These are phyloP conservation scores for Tulasnella sp. DNA, from an alignment of 768 basidiomycete species.

Conservation along the genomic window DNA sequence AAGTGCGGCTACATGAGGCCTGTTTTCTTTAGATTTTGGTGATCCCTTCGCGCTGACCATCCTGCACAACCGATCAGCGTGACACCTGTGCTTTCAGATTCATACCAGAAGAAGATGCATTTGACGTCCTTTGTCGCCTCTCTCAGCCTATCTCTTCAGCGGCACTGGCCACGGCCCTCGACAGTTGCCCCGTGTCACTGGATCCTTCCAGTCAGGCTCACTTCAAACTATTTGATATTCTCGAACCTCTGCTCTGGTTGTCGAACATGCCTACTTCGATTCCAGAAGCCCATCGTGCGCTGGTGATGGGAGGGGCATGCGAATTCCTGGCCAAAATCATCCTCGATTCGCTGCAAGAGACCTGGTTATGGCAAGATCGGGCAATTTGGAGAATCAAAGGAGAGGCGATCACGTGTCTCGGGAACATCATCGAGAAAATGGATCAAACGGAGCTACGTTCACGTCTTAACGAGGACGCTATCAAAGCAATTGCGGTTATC, in stretches of 20 bases:
- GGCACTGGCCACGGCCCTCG: not conserved
- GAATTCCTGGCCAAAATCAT: not conserved
- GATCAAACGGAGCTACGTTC: not conserved
- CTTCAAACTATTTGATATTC: not conserved
- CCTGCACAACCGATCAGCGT: not conserved
- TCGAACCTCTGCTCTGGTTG: not conserved
- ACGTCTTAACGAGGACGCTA: not conserved
- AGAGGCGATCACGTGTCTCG: not conserved
- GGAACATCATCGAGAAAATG: slow-evolving; percentile 4
- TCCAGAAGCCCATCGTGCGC: not conserved
- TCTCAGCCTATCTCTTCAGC: not conserved
- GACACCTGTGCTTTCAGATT: not conserved
- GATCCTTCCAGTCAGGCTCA: not conserved
- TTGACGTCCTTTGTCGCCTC: not conserved
- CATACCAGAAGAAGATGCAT: not conserved
- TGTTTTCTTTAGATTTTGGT: too few relatives aligned
- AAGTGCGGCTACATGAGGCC: too few relatives aligned
- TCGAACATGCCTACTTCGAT: not conserved
- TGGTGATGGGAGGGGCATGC: not conserved
- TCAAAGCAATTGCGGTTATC: not conserved
- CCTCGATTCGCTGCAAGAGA: not conserved
- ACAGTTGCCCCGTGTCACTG: not conserved
- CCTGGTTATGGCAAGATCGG: not conserved
- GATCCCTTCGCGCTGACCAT: too few relatives aligned
- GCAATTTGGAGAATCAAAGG: not conserved